Base-by-base conservation (phyloP, 208 protist species). In the Leishmania turanica region DNA sequence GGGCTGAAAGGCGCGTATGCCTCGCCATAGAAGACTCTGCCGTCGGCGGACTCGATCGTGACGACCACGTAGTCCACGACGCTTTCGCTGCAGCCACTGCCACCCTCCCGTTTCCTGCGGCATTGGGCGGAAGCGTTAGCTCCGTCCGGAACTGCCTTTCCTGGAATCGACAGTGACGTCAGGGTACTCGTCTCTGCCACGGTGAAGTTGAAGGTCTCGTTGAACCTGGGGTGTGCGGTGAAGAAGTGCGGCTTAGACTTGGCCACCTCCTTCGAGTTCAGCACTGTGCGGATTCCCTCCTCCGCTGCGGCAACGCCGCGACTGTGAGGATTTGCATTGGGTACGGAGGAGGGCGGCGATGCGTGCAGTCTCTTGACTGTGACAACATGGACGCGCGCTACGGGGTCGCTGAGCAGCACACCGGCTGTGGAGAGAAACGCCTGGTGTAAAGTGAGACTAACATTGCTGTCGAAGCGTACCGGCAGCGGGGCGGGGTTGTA, bases 1-100 rank as follows among this genome's bases (percentile, higher is more conserved):
- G 89, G 89, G 0, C 88, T 89, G 88, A 97, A 97, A 45, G 91
- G 93, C 69, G 88, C 92, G 66, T 89, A 91, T 37, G 93, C 94
- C 74, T 95, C 84, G 9, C 94, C 94, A 70, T 88, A 93, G 84
- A 90, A 65, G 64, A 70, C 56, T 1, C 60, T 60, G 56, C 75
- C 80, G 64, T 88, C 83, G 13, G 56, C 85, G 21, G 92, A 91
- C 65, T 91, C 85, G 13, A 96, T 21, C 27, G 90, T 90, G 75
- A 96, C 74, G 42, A 93, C 80, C 47, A 96, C 69, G 73, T 87
- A 88, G 65, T 90, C 84, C n/a, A 91, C 88, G 40, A 91, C 83
- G 19, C 68, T 86, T 51, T 84, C 47, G 21, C 4, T 24, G 64
- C 13, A 62, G 42, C 72, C 31, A 6, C 69, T 47, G 27, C n/a